These are phyloP conservation scores for Phytophthora capsici DNA, from an alignment of 352 stramenopile genomes.

Conservation along the genomic window DNA sequence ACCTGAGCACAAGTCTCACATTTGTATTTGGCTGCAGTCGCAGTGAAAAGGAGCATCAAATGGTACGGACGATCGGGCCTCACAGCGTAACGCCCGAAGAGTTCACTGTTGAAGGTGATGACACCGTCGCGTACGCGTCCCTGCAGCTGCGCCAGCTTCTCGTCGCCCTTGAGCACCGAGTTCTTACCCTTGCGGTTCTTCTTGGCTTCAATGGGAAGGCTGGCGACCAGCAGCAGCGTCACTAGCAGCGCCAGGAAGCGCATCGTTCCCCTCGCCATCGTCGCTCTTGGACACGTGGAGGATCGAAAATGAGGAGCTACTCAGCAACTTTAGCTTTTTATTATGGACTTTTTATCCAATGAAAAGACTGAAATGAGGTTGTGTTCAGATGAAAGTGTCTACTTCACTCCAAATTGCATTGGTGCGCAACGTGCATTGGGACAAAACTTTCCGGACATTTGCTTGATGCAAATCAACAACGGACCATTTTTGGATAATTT, in stretches of 20 bases:
- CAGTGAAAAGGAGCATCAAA: slow-evolving; percentile 80
- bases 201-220: slow-evolving; percentile 40
- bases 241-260: slow-evolving; percentile 34
- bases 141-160: slow-evolving; percentile 73
- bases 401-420: background rate
- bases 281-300: slow-evolving; percentile 44
- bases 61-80: slow-evolving; percentile 84
- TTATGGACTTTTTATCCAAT: slow-evolving; percentile 24
- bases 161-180: slow-evolving; percentile 44
- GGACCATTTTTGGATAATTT: slow-evolving; percentile 12
- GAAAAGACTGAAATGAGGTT: background rate
- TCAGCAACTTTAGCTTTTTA: background rate
- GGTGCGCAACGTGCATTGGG: background rate
- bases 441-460: background rate
- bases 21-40: slow-evolving; percentile 73
- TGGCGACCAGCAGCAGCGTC: slow-evolving; percentile 50
- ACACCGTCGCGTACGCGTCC: slow-evolving; percentile 61
- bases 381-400: background rate
- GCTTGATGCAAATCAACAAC: slow-evolving; percentile 5
- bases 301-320: slow-evolving; percentile 36
- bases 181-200: slow-evolving; percentile 46
- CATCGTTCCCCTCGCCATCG: slow-evolving; percentile 34
- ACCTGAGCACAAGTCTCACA: slow-evolving; percentile 82
- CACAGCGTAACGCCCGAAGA: slow-evolving; percentile 63
- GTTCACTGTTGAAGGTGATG: slow-evolving; percentile 60